Percentiles rank a stretch among this genome's conserved stretches.
Conservation (phyloP, 306 rosid genomes). For the Cucumis melo region DNA sequence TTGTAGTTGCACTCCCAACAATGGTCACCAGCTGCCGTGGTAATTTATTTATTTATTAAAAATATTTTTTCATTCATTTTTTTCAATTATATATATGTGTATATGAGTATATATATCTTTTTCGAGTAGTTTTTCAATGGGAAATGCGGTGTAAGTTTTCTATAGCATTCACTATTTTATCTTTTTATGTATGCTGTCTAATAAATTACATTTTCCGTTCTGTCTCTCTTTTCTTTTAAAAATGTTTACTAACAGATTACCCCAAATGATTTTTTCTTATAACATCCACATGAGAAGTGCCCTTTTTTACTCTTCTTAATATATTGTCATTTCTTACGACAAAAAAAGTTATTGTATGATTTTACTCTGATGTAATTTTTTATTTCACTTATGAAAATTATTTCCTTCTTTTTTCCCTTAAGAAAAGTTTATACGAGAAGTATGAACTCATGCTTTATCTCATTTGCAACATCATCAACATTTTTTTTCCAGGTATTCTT, state of each 20-base stretch:
- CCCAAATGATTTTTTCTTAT: not conserved
- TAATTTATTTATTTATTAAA: constrained; percentile 8
- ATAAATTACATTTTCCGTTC: not conserved
- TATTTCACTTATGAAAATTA: not conserved
- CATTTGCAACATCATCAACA: not conserved
- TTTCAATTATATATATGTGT: not conserved
- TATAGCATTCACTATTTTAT: not conserved
- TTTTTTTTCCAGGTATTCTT: constrained; percentile 56
- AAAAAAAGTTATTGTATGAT: not conserved
- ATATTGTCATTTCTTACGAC: no score
- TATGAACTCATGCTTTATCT: not conserved
- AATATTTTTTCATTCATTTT: not conserved
- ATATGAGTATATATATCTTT: not conserved
- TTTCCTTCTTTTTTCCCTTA: not conserved
- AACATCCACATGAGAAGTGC: no score
- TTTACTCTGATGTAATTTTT: not conserved
- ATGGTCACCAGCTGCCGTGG: constrained; percentile 99
- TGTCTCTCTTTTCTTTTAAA: not conserved
- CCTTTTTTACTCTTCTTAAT: no score
- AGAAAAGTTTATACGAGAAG: not conserved
- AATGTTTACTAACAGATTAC: not conserved
- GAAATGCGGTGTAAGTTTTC: not conserved
- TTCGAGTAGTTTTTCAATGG: not conserved
- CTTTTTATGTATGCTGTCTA: not conserved
- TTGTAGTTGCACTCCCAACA: constrained; percentile 85